Evolutionary conservation across 2,329 filamentous ascomycete genomes (phyloP), one percentile per base, ranked within the genome.

Genomic region (Fusarium beomiforme): DNA sequence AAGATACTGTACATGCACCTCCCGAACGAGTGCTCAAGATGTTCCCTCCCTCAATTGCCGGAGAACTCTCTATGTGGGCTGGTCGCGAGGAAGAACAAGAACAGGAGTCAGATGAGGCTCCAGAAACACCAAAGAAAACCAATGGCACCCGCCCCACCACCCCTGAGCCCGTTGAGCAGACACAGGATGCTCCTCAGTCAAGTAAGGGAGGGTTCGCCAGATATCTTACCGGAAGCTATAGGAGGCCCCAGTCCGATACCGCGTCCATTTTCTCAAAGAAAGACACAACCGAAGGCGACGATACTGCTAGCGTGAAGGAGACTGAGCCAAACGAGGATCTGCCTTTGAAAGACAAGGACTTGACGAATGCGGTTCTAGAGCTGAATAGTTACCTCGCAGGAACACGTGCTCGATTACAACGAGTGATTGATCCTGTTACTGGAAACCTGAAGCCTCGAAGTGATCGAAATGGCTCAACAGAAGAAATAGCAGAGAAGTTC

Each of bases 341-440:
- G 34, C 83, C 84, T 0, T 82, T 92, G 37, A 90, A 94, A 78
- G 94, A 94, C 17, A 95, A 95, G 76, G 94, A 98, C 73, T 86
- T 99, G 37, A 92, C 89, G 73, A 87, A 90, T 51, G 94, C 96
- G 1, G 93, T 96, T 19, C 88, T 92, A 44, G 94, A 95, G 69
- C 86, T 99, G 4, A 93, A 93, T 75, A 92, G 91, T 26, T 99
- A 97, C 78, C 87, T 99, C 11, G 95, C 94, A 1, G 93, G 97
- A 70, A 94, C 95, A 21, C 90, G 96, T 65, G 87, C 88, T 23
- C 85, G 89, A 24, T 82, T 91, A 49, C 89, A 91, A 76, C 83
- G 88, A 13, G 85, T 89, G 31, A 84, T 91, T 60, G 89, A 91
- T 72, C 88, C 89, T 1, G 85, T 83, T 14, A 91, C 89, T 1